Percentiles rank a stretch among this genome's conserved stretches.
Conservation (phyloP, 2,329 filamentous ascomycete genomes). For the Xylariaceae sp. region DNA sequence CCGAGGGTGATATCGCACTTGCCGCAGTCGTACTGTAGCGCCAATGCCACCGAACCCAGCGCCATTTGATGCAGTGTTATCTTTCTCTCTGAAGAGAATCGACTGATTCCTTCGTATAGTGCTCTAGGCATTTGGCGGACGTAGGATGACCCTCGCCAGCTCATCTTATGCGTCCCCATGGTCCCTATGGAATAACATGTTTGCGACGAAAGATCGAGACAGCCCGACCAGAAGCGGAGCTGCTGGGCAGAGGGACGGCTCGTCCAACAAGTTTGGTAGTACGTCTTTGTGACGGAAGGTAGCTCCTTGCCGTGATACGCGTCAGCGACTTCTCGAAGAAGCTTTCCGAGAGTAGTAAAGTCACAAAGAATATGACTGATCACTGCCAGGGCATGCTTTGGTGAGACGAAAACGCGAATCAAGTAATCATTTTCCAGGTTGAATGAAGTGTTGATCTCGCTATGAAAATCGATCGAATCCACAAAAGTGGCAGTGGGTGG, state of each 20-base stretch:
- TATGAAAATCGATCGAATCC: neutral
- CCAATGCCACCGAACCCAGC: neutral
- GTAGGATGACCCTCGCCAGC: neutral
- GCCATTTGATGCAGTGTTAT: neutral
- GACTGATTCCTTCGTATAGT: neutral
- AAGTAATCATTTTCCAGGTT: neutral
- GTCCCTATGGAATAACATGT: neutral
- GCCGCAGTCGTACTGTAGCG: neutral
- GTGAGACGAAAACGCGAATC: neutral
- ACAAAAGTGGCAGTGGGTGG: neutral
- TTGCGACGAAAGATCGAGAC: neutral
- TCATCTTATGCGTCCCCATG: neutral
- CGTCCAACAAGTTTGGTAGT: neutral
- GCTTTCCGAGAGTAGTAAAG: neutral
- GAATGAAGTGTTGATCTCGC: neutral
- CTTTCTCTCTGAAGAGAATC: neutral
- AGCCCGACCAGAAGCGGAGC: neutral
- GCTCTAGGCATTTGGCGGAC: neutral
- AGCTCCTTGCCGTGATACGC: neutral
- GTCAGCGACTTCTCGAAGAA: neutral
- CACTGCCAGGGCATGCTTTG: neutral
- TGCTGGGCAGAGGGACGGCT: neutral
- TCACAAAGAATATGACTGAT: neutral
- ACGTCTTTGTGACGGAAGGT: neutral
- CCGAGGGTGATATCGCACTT: neutral